These are phyloP conservation scores for Lactarius psammicola DNA, from an alignment of 768 basidiomycete species.

Conservation along the genomic window DNA sequence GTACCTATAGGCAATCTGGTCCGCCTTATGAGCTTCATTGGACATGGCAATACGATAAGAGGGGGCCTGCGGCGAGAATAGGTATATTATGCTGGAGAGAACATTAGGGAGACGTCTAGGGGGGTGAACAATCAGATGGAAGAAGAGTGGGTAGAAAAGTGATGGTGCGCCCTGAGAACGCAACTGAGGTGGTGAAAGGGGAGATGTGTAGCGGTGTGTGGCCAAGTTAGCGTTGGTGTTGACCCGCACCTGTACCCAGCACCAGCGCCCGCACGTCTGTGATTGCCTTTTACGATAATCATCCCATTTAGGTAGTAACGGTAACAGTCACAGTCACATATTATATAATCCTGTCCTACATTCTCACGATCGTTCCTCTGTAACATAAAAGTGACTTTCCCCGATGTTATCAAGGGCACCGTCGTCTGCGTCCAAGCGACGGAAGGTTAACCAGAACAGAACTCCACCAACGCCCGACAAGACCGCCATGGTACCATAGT, in stretches of 20 bases:
- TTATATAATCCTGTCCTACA: not conserved
- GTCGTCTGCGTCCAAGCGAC: conserved; percentile 57
- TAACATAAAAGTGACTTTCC: conserved; percentile 36
- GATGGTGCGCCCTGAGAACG: not conserved
- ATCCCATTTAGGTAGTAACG: not conserved
- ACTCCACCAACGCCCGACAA: conserved; percentile 51
- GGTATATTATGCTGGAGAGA: conserved; percentile 27
- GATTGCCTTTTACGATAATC: conserved; percentile 15
- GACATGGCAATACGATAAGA: conserved; percentile 42
- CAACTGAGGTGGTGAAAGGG: conserved; percentile 1
- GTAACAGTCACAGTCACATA: not conserved
- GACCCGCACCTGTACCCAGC: not conserved
- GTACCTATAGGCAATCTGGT: conserved; percentile 83
- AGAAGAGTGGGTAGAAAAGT: not conserved
- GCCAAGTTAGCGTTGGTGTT: conserved; percentile 1
- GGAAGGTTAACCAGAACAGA: conserved; percentile 51
- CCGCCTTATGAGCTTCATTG: conserved; percentile 63
- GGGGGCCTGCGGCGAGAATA: conserved; percentile 19
- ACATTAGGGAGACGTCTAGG: conserved; percentile 25
- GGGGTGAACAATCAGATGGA: not conserved
- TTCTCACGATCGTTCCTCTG: conserved; percentile 23
- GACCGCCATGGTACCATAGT: conserved; percentile 57
- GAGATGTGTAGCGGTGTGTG: not conserved
- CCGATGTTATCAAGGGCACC: conserved; percentile 54
- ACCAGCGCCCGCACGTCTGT: conserved; percentile 1